Percentiles rank a stretch among this genome's conserved stretches.
Evolutionary conservation across 768 basidiomycete species (phyloP).

Genomic region (Boletellus emodensis): DNA sequence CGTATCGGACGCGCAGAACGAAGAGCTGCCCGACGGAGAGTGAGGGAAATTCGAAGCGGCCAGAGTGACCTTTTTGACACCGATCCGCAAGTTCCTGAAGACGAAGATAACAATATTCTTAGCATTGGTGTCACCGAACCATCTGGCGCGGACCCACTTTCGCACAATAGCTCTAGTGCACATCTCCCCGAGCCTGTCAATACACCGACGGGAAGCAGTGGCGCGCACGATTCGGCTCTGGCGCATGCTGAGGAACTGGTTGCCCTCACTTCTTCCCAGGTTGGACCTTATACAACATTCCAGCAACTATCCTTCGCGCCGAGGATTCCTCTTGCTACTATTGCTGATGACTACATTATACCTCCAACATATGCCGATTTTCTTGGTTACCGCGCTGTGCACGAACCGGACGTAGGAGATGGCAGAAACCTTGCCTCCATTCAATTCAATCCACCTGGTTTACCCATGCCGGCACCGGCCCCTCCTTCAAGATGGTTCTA

Average conservation of each 20-base stretch:
- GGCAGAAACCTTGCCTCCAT: conserved; percentile 51
- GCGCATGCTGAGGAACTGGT: conserved; percentile 63
- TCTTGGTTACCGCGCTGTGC: conserved; percentile 59
- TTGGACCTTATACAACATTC: conserved; percentile 87
- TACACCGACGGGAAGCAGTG: conserved; percentile 29
- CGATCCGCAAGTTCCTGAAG: conserved; percentile 41
- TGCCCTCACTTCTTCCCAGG: conserved; percentile 62
- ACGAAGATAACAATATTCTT: conserved; percentile 59
- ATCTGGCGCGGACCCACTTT: conserved; percentile 34
- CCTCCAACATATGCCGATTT: conserved; percentile 86
- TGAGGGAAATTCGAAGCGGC: conserved; percentile 57
- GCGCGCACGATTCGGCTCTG: conserved; percentile 32
- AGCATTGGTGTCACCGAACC: conserved; percentile 59
- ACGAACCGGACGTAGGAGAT: conserved; percentile 54
- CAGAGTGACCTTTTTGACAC: conserved; percentile 44
- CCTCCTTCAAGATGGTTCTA: conserved; percentile 80
- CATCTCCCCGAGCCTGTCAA: conserved; percentile 25
- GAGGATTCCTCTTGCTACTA: conserved; percentile 80
- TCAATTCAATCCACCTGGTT: conserved; percentile 76
- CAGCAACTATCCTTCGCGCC: conserved; percentile 86
- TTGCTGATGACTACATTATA: conserved; percentile 88
- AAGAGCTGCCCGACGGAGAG: conserved; percentile 75
- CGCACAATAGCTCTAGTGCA: conserved; percentile 23
- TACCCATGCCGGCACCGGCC: conserved; percentile 64
- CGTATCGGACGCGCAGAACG: conserved; percentile 86